Evolutionary conservation across 108 stramenopile genomes (phyloP).

Genomic region (Cyclostephanos invisitatus): DNA sequence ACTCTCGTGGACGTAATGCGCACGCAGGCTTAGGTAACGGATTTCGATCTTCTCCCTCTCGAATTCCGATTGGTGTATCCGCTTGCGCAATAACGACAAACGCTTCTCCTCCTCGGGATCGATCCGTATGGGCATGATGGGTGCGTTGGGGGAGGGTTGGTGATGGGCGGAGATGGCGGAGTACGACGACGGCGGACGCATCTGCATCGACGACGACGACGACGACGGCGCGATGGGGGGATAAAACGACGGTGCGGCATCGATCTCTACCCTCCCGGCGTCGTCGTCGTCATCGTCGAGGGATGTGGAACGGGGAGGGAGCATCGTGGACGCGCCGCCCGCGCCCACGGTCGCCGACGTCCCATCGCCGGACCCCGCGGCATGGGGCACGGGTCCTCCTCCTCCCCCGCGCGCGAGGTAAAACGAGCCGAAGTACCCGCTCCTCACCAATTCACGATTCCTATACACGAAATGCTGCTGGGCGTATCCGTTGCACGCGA

Average conservation of each 20-base stretch:
- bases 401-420: neutral
- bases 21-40: slow-evolving; percentile 75
- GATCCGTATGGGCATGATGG: slow-evolving; percentile 78
- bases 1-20: slow-evolving; percentile 77
- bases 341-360: neutral
- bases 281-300: neutral
- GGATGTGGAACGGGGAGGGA: neutral
- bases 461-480: slow-evolving; percentile 74
- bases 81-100: slow-evolving; percentile 62
- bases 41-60: slow-evolving; percentile 77
- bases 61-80: slow-evolving; percentile 73
- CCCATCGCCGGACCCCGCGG: neutral
- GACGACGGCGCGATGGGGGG: neutral
- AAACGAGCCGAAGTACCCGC: slow-evolving; percentile 52
- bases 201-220: too few relatives aligned
- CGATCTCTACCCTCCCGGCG: too few relatives aligned
- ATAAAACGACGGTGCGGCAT: too few relatives aligned
- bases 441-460: slow-evolving; percentile 54
- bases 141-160: neutral
- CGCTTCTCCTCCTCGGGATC: slow-evolving; percentile 92
- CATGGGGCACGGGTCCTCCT: too few relatives aligned
- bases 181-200: too few relatives aligned
- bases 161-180: too few relatives aligned
- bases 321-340: neutral
- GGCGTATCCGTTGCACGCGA: slow-evolving; percentile 68